Percentiles rank a stretch among this genome's conserved stretches.
These are phyloP conservation scores for Ogataea nonfermentans DNA, from an alignment of 805 yeast species.

Conservation along the genomic window DNA sequence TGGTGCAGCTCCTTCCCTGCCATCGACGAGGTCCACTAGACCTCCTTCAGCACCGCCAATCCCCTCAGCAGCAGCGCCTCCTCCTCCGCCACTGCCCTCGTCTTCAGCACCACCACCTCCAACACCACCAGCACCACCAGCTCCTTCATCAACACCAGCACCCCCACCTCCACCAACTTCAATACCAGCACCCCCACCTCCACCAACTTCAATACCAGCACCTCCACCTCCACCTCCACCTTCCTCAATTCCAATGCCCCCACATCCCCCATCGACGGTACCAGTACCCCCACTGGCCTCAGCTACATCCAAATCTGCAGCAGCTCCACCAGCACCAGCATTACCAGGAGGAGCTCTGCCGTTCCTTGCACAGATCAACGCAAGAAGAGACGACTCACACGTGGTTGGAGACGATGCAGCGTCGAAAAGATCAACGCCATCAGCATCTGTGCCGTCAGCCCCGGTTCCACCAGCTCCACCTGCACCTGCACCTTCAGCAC, in stretches of 20 bases:
- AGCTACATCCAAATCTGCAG: conserved; percentile 26
- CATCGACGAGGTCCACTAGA: conserved; percentile 11
- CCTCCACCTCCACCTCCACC: conserved; percentile 14
- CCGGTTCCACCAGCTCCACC: conserved; percentile 19
- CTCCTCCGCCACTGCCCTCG: conserved; percentile 22
- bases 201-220: conserved; percentile 9
- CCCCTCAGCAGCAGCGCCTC: conserved; percentile 20
- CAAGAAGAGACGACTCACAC: conserved; percentile 49
- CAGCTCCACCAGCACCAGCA: conserved; percentile 32
- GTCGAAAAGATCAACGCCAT: conserved; percentile 14
- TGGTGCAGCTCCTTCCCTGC: conserved; percentile 20
- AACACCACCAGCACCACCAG: conserved; percentile 15
- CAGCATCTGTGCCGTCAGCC: conserved; percentile 5
- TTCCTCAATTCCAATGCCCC: conserved; percentile 20
- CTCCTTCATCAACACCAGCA: conserved; percentile 20
- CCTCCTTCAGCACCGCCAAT: conserved; percentile 23
- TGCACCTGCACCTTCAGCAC: conserved; percentile 22
- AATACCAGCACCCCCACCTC: conserved; percentile 14
- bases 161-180: conserved; percentile 22
- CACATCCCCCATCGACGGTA: conserved; percentile 23
- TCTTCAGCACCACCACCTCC: conserved; percentile 20
- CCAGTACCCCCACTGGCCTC: conserved; percentile 24
- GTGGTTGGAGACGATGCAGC: conserved; percentile 42
- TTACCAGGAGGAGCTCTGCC: conserved; percentile 46
- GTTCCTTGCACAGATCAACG: conserved; percentile 56